phyloP scores from a whole-genome alignment of 2,329 filamentous ascomycete genomes.

The Aureobasidium sp. region DNA sequence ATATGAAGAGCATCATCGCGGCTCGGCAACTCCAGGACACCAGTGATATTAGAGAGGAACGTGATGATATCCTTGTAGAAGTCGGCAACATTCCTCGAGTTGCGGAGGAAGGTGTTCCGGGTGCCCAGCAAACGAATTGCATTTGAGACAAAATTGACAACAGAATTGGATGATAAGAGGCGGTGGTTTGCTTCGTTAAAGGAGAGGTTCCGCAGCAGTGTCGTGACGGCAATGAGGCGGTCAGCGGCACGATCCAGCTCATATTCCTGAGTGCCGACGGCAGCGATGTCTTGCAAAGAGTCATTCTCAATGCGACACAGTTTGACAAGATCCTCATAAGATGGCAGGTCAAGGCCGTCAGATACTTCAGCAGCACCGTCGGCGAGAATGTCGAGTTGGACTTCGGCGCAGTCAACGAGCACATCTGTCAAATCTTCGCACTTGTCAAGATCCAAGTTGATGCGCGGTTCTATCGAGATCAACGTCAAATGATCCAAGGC shows the following conservation, averaged over 20 bases:
- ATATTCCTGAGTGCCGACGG: constrained; percentile 68
- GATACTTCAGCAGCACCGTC: constrained; percentile 79
- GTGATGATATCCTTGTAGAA: constrained; percentile 95
- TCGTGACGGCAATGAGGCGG: constrained; percentile 80
- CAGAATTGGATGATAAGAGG: constrained; percentile 62
- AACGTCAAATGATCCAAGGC: constrained; percentile 76
- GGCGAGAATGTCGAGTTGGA: constrained; percentile 74
- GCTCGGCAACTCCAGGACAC: constrained; percentile 71
- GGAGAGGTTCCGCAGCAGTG: constrained; percentile 85
- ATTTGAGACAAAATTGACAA: constrained; percentile 75
- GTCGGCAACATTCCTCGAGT: constrained; percentile 76
- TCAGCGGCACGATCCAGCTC: constrained; percentile 81
- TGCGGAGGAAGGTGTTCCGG: constrained; percentile 74
- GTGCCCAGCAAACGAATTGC: constrained; percentile 83
- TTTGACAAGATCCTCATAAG: constrained; percentile 81
- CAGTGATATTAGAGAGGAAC: constrained; percentile 74
- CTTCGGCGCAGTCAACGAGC: constrained; percentile 81
- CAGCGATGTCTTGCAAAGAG: constrained; percentile 60
- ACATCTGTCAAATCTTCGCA: constrained; percentile 87
- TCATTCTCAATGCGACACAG: constrained; percentile 67
- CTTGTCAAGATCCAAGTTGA: constrained; percentile 58
- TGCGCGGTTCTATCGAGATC: constrained; percentile 55
- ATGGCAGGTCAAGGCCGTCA: constrained; percentile 70
- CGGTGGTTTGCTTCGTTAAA: constrained; percentile 72
- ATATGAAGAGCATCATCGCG: constrained; percentile 81